phyloP scores from a whole-genome alignment of 2,329 filamentous ascomycete genomes.

The Colletotrichum eleusines region DNA sequence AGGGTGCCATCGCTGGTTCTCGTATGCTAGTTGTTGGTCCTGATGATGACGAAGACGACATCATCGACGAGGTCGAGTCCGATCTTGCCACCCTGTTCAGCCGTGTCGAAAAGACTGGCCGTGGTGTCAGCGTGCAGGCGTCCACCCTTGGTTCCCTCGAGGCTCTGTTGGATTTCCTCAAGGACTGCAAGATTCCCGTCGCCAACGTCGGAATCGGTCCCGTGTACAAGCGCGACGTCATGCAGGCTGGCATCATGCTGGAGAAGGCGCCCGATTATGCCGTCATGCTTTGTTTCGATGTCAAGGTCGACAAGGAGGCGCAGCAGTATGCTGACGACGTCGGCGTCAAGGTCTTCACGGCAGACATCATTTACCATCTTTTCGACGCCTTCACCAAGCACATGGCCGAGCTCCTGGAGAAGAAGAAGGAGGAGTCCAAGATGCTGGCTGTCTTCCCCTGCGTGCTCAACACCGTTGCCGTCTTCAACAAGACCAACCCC shows the following conservation, averaged over 20 bases:
- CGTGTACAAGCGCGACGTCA: conserved; percentile 97
- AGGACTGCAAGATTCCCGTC: conserved; percentile 95
- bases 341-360: conserved; percentile 97
- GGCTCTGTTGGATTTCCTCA: conserved; percentile 95
- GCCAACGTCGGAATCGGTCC: conserved; percentile 97
- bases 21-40: conserved; percentile 93
- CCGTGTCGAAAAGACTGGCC: conserved; percentile 90
- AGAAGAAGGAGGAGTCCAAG: conserved; percentile 97
- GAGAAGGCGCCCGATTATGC: conserved; percentile 95
- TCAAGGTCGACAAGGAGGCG: conserved; percentile 98
- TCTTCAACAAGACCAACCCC: conserved; percentile 98
- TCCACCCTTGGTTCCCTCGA: conserved; percentile 97
- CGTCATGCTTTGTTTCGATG: conserved; percentile 99
- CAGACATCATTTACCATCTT: conserved; percentile 98
- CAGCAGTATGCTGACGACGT: conserved; percentile 91
- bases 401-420: conserved; percentile 86
- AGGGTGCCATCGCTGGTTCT: conserved; percentile 96
- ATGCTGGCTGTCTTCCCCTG: conserved; percentile 97
- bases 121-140: conserved; percentile 96
- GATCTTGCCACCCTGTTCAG: conserved; percentile 93
- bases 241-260: conserved; percentile 94
- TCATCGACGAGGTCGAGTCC: conserved; percentile 95
- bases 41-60: conserved; percentile 95
- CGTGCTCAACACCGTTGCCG: conserved; percentile 86
- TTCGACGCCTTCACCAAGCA: conserved; percentile 98